Evolutionary conservation across 805 yeast species (phyloP), one percentile per base, ranked within the genome.

Genomic region (Ogataea zsoltii): DNA sequence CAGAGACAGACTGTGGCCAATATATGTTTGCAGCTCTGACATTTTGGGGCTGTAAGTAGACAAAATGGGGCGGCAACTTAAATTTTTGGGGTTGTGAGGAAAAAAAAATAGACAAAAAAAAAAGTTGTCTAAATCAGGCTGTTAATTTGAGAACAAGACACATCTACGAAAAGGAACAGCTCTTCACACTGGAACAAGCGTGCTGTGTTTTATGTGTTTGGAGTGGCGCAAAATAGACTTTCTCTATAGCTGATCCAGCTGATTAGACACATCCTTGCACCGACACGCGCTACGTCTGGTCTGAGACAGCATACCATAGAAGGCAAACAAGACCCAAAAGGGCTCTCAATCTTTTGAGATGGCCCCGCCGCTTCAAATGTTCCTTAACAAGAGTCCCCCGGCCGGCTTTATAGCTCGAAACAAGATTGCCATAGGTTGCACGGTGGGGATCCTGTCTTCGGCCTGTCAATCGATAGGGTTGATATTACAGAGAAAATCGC

Each of bases 401-500:
- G 28, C 17, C 15, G 30, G 40, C 15, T 35, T 41, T 18, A 7
- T 33, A 10, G 42, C 50, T 21, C 41, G 41, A 18, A 44, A 44
- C n/a, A 55, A 58, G 23, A 72, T 82, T 12, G 53, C 71, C 3
- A 47, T 83, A 1, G 92, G 92, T 9, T 82, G 88, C 49, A 54
- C 72, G 3, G 88, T 83, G 9, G 95, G 92, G 11, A 75, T 88
- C 10, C 53, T 83, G 10, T 85, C 95, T 7, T 81, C 91, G 2
- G 89, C 89, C 1, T 74, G 83, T 29, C 96, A 89, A 63, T 82
- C 94, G 1, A 67, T 88, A 15, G 96, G 96, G 0, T 74, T 88
- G 32, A 87, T 94, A 2, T 70, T 88, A 32, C 96, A 89, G 65
- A 70, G 96, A 39, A 84, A 85, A 56, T 81, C 94, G 2, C 91